Evolutionary conservation across 2,329 filamentous ascomycete species (phyloP).

Genomic region (Monilinia polystroma): DNA sequence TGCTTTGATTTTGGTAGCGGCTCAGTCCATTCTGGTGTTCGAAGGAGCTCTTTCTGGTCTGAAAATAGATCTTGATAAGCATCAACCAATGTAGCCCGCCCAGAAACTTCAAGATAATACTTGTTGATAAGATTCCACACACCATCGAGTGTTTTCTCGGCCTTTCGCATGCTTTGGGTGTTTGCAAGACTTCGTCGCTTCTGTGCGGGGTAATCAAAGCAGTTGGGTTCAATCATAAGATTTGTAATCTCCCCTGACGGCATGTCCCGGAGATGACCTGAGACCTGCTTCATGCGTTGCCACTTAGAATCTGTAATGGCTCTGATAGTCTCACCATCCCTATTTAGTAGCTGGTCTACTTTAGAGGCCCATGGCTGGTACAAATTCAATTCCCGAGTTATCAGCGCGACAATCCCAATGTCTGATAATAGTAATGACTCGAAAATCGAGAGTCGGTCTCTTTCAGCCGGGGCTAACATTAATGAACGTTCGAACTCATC

Average conservation of each 20-base stretch:
- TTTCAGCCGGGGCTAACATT: not conserved
- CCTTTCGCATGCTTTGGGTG: not conserved
- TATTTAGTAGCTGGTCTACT: not conserved
- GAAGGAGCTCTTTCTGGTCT: not conserved
- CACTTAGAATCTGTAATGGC: not conserved
- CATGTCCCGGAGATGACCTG: not conserved
- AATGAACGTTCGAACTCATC: not conserved
- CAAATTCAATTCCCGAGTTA: not conserved
- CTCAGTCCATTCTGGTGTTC: constrained; percentile 3
- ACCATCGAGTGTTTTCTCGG: not conserved
- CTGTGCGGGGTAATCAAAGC: not conserved
- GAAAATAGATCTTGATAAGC: not conserved
- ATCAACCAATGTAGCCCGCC: not conserved
- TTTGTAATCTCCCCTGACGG: not conserved
- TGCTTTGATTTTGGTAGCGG: not conserved
- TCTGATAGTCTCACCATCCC: not conserved
- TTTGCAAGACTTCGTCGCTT: not conserved
- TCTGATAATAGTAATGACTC: not conserved
- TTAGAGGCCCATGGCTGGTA: not conserved
- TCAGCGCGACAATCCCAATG: not conserved
- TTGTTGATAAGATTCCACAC: not conserved
- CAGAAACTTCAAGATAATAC: not conserved
- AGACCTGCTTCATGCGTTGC: not conserved
- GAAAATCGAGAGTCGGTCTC: not conserved
- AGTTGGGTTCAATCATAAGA: not conserved